Conservation (phyloP, 2,329 filamentous ascomycete genomes). For the Colletotrichum theobromicola region DNA sequence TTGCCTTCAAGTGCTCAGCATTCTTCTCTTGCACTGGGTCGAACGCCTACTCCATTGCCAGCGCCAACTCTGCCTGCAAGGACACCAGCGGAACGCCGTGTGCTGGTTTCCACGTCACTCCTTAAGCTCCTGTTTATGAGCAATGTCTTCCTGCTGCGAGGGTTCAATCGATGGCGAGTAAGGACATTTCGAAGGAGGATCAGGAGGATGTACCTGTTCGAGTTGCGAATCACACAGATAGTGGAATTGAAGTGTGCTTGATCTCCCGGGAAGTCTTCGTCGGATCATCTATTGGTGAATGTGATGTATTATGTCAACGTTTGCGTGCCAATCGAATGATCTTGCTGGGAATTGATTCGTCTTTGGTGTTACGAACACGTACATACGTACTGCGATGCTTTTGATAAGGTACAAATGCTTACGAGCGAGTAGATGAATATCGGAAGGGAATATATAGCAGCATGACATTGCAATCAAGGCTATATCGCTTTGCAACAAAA, state of each 20-base stretch:
- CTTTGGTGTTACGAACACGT: no score
- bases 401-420: no score
- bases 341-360: no score
- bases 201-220: neutral
- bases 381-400: no score
- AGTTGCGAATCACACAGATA: rapidly evolving
- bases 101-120: neutral
- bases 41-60: neutral
- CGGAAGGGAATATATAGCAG: no score
- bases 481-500: no score
- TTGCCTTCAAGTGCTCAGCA: neutral
- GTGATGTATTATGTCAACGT: no score
- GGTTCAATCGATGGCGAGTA: rapidly evolving
- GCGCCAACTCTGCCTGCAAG: neutral
- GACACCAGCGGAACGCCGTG: neutral
- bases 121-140: neutral
- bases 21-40: neutral
- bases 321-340: no score
- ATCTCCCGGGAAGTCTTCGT: rapidly evolving
- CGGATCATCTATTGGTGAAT: neutral
- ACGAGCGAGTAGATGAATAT: no score
- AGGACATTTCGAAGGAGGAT: rapidly evolving
- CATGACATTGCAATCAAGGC: no score
- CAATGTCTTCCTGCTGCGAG: neutral
- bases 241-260: neutral